Evolutionary conservation across 805 yeast species (phyloP), one percentile per base, ranked within the genome.

Genomic region (Metschnikowia similis): DNA sequence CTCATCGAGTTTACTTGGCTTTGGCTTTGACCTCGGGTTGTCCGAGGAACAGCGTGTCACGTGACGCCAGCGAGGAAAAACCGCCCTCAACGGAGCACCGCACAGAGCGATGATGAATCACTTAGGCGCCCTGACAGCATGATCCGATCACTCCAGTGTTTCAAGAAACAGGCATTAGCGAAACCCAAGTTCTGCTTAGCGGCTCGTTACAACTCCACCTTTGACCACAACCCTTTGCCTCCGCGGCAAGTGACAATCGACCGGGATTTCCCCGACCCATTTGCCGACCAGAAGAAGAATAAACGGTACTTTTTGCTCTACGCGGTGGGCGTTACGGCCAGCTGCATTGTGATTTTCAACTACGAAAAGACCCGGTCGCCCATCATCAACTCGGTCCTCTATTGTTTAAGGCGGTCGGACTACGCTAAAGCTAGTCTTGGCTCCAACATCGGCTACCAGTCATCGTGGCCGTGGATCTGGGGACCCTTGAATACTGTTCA

Each of bases 331-430:
- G 67, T 72, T 8, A 57, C 66, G 1, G 56, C 66, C n/a, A 64
- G 74, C 26, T 72, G 75, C 55, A 63, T 59, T 6, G 77, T 87
- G 30, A 87, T 92, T 60, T 85, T 92, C 79, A 91, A 94, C 73
- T 91, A 92, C 69, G 99, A 94, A 66, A 91, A 90, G 65, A 83
- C 90, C 16, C 83, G 87, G 41, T 88, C 96, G 11, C 97, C 98
- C 1, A 80, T 92, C 51, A 86, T 92, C 59, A 80, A 86, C 37
- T 91, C 96, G 6, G 86, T 96, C 4, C 72, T 94, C 65, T 90
- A 89, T 66, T 86, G 89, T 55, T 70, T 92, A 58, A 81, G 99
- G 63, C 77, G 97, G 62, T 85, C 92, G 1, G 74, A 77, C 8
- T 54, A 69, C 40, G 90, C 90, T 9, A 75, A 81, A 48, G 80